Base-by-base conservation (phyloP, 2,329 filamentous ascomycete species). In the Fulvia fulva region DNA sequence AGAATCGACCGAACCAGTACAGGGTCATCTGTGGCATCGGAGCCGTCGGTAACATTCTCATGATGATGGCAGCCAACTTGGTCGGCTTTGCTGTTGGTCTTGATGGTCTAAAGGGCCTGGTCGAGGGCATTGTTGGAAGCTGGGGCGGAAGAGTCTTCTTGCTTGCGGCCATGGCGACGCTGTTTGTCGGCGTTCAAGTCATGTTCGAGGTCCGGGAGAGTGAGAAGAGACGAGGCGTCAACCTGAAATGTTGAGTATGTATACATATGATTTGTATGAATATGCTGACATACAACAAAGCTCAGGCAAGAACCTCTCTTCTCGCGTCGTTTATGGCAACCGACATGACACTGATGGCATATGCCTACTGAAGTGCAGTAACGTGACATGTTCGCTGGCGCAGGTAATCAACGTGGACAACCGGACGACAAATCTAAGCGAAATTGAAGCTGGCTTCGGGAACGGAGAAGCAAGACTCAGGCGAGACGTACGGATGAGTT, bases 1-100 rank as follows among this genome's bases (percentile, higher is more conserved):
- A 86, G 67, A 76, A 80, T 22, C 77, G 81, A 0, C 89, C 90
- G 1, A 88, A 85, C 52, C 74, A 82, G 2, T 97, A 96, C 71
- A 84, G 94, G 25, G 82, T 92, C 73, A 71, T 97, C 2, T 92
- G 89, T 73, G 89, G 89, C 5, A 73, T 89, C 16, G 94, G 93
- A 2, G 90, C 86, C 0, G 90, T 97, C 3, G 83, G 77, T 0
- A 97, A 97, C 67, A 82, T 96, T 23, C 76, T 97, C 50, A 91
- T 97, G 88, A 94, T 99, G 89, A 96, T 97, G 83, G 82, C 84
- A 46, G 94, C 93, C 16, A 99, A 99, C 71, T 77, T 99, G 19
- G 91, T 99, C 11, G 94, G 94, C 0, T 99, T 97, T 75, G 94
- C 93, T 0, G 82, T 99, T 12, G 95, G 95, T 0, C 65, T 97